These are phyloP conservation scores for Aulographum hederae DNA, from an alignment of 2,329 filamentous ascomycete species.

Conservation along the genomic window DNA sequence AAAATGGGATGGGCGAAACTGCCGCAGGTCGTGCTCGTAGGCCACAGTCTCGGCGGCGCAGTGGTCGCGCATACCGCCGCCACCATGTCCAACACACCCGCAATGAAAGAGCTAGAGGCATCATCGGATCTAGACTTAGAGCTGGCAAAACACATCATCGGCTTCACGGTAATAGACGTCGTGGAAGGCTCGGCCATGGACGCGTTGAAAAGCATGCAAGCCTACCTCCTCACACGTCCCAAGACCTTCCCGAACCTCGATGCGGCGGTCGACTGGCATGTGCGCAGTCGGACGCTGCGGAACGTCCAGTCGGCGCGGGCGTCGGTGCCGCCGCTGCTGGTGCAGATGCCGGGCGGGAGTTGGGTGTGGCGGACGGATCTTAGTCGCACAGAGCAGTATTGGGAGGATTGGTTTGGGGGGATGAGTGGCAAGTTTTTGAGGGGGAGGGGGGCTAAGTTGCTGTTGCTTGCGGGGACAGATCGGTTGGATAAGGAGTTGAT, in stretches of 20 bases:
- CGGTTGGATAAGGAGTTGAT: slow-evolving; percentile 79
- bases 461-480: slow-evolving; percentile 78
- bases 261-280: slow-evolving; percentile 84
- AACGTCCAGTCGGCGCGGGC: slow-evolving; percentile 68
- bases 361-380: slow-evolving; percentile 84
- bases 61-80: slow-evolving; percentile 73
- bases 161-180: slow-evolving; percentile 82
- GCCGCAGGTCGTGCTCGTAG: slow-evolving; percentile 65
- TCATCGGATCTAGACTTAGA: too few species aligned
- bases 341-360: slow-evolving; percentile 18
- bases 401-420: slow-evolving; percentile 84
- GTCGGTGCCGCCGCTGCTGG: slow-evolving; percentile 69
- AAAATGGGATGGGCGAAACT: slow-evolving; percentile 56
- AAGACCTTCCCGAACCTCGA: slow-evolving; percentile 57
- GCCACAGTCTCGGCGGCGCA: slow-evolving; percentile 83
- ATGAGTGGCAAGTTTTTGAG: slow-evolving; percentile 75
- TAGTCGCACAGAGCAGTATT: slow-evolving; percentile 68
- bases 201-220: slow-evolving; percentile 84
- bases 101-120: too few species aligned
- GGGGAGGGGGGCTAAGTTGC: slow-evolving; percentile 64
- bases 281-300: slow-evolving; percentile 70
- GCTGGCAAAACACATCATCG: slow-evolving; percentile 53
- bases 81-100: too few species aligned
- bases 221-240: slow-evolving; percentile 70
- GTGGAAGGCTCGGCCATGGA: slow-evolving; percentile 93